Percentiles rank a stretch among this genome's conserved stretches.
Evolutionary conservation across 78 protist species (phyloP).

Genomic region (Dictyostelium capitatum): DNA sequence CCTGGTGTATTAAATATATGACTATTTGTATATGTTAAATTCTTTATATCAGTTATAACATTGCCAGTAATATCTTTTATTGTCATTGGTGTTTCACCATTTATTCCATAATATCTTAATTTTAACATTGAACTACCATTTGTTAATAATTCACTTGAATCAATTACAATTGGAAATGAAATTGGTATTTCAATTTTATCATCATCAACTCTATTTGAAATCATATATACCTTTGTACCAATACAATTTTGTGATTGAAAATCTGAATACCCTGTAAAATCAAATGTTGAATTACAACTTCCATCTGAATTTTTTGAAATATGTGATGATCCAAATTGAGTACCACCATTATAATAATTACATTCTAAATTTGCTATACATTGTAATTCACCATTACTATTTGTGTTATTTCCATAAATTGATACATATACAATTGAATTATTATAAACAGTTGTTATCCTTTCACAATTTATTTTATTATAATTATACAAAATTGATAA

Average conservation of each 20-base stretch:
- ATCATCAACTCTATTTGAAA: background rate
- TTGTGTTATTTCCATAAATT: too few relatives aligned
- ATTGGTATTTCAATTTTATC: constrained; percentile 2
- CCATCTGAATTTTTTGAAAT: background rate
- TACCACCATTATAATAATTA: constrained; percentile 3
- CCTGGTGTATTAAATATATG: background rate
- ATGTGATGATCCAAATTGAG: constrained; percentile 8
- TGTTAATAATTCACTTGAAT: background rate
- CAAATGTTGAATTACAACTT: constrained; percentile 17
- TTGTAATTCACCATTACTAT: background rate
- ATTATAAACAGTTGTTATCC: too few relatives aligned
- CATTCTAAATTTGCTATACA: constrained; percentile 11
- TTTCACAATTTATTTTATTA: too few relatives aligned
- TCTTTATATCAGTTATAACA: background rate
- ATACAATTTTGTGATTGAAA: constrained; percentile 12
- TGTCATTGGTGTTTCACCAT: constrained; percentile 7
- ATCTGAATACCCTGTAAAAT: constrained; percentile 15
- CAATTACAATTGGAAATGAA: background rate
- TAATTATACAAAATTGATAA: too few relatives aligned
- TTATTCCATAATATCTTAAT: background rate
- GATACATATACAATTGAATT: too few relatives aligned
- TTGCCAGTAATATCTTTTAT: background rate
- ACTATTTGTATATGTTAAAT: background rate
- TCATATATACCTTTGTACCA: background rate
- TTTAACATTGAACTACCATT: constrained; percentile 13